phyloP scores from a whole-genome alignment of 345 rosid genomes.

The Diplotaxis tenuifolia region DNA sequence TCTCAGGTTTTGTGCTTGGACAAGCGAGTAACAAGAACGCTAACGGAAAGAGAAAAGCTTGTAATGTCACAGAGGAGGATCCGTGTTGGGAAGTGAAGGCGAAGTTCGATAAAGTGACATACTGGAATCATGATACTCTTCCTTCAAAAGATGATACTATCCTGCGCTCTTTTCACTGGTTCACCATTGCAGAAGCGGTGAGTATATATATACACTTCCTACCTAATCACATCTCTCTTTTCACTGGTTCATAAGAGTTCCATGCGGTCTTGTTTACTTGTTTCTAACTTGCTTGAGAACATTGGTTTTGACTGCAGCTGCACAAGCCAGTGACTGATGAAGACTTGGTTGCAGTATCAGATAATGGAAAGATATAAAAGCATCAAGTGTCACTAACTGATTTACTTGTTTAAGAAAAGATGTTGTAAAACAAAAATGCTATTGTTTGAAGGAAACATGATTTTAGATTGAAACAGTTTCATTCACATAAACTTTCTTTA shows the following conservation, averaged over 20 bases:
- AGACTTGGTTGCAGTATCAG: constrained; percentile 51
- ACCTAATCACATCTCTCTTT: not conserved
- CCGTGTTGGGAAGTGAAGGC: constrained; percentile 74
- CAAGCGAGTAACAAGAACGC: constrained; percentile 44
- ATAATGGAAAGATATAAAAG: not conserved
- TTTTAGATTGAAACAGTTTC: not conserved
- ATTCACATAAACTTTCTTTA: not conserved
- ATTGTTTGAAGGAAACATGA: not conserved
- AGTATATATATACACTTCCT: constrained; percentile 32
- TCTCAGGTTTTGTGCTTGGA: constrained; percentile 70
- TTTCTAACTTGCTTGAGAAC: not conserved
- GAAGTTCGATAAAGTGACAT: constrained; percentile 62
- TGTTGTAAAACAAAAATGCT: not conserved
- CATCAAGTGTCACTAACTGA: not conserved
- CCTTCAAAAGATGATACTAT: constrained; percentile 82
- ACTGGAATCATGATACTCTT: constrained; percentile 80
- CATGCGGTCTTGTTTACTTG: not conserved
- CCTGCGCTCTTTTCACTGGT: constrained; percentile 71
- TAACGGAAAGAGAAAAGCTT: constrained; percentile 51
- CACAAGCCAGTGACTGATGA: constrained; percentile 66
- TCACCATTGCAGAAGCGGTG: constrained; percentile 71
- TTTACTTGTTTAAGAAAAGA: not conserved
- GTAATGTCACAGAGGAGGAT: constrained; percentile 36
- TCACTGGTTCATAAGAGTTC: not conserved
- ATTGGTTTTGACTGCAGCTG: constrained; percentile 47